Evolutionary conservation across 768 basidiomycete species (phyloP), one percentile per base, ranked within the genome.

Genomic region (Rhodocollybia butyracea): DNA sequence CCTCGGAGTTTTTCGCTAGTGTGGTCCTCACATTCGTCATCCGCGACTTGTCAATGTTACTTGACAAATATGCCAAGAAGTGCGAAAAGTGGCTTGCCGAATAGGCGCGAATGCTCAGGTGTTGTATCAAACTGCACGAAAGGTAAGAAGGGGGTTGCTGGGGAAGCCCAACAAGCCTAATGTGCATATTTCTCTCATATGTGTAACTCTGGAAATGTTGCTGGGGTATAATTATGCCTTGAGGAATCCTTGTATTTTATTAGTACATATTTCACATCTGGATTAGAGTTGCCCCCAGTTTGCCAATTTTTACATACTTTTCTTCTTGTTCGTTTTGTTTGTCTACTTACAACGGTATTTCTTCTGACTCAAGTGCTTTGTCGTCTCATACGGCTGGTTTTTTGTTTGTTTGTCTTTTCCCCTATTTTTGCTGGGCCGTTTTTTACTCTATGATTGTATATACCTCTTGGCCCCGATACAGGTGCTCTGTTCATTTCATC

Each of bases 61-160:
- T 95, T 58, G 94, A 95, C 76, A 94, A 95, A 73, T 94, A 94
- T 69, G 89, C 87, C 60, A 94, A 94, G 79, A 90, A 91, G 68
- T 91, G 90, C 71, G 92, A 92, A 73, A 92, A 91, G 71, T 92
- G 91, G 89, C 79, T 93, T 34, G 89, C 85, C 34, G 91, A 94
- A 66, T 93, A 76, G 77, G 46, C 46, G 43, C 24, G 13, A 45
- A 24, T 26, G 43, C 43, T 45, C 17, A 5, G 22, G 19, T 48
- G n/a, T 17, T 32, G 3, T 5, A 30, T n/a, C 8, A n/a, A 27
- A 12, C 32, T 48, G 46, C 22, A 27, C 13, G 19, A 13, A 27
- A 27, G 24, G 42, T 45, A 27, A 24, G 42, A 45, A 19, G 22
- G 8, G 6, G 2, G 11, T 24, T 2, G 34, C n/a, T 40, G 39